A percentile compares a stretch with the other conserved stretches of the same genome.
Conservation (phyloP, 1,284 basidiomycete species). For the Moniliella sp. region DNA sequence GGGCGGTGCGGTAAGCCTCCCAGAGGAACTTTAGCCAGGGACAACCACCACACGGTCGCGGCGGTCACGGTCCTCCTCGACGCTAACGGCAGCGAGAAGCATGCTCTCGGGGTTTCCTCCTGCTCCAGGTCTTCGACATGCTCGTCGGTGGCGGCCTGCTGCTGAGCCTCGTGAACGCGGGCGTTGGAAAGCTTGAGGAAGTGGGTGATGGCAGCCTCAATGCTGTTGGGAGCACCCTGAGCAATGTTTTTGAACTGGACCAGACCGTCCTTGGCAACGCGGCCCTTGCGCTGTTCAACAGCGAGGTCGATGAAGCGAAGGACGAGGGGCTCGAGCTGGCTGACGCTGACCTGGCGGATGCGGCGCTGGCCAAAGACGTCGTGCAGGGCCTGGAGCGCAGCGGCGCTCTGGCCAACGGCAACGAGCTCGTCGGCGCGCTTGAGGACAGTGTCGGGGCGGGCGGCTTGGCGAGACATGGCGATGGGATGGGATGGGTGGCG, state of each 20-base stretch:
- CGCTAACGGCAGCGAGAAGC: constrained; percentile 62
- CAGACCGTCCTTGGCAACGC: constrained; percentile 78
- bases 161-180: constrained; percentile 39
- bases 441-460: too few species aligned
- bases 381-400: constrained; percentile 65
- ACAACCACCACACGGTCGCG: constrained; percentile 87
- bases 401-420: constrained; percentile 65
- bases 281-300: constrained; percentile 77
- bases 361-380: constrained; percentile 83
- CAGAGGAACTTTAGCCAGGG: constrained; percentile 90
- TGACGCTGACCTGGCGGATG: constrained; percentile 72
- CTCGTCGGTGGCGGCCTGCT: constrained; percentile 21
- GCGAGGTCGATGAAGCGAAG: constrained; percentile 72
- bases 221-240: constrained; percentile 73
- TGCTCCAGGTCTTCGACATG: constrained; percentile 37
- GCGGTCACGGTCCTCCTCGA: constrained; percentile 77
- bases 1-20: constrained; percentile 88
- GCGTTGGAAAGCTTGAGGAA: constrained; percentile 71
- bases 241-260: constrained; percentile 51
- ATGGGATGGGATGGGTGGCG: too few species aligned
- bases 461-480: too few species aligned
- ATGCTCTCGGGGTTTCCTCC: constrained; percentile 75
- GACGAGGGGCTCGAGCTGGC: constrained; percentile 84
- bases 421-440: constrained; percentile 73
- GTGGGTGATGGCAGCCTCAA: constrained; percentile 72